A percentile compares a stretch with the other conserved stretches of the same genome.
Conservation (phyloP, 768 basidiomycete genomes). For the Naganishia antarctica region DNA sequence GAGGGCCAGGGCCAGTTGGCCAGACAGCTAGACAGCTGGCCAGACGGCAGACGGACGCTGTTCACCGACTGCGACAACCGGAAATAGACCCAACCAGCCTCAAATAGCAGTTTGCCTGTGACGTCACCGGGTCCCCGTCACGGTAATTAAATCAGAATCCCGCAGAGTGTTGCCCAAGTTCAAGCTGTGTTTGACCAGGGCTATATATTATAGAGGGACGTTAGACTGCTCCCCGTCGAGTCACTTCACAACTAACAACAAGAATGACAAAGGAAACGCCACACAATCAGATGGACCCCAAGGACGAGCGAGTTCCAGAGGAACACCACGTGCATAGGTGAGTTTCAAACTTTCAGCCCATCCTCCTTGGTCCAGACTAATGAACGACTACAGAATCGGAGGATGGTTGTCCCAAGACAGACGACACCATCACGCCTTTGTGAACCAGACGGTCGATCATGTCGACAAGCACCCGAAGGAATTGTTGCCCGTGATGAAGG, state of each 20-base stretch:
- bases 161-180: background rate
- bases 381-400: conserved; percentile 30
- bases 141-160: no score
- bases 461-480: conserved; percentile 44
- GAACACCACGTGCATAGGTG: conserved; percentile 41
- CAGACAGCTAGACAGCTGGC: no score
- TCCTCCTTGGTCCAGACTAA: background rate
- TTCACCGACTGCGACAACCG: no score
- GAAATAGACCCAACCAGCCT: no score
- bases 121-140: no score
- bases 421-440: conserved; percentile 45
- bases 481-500: conserved; percentile 43
- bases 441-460: conserved; percentile 40
- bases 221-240: background rate
- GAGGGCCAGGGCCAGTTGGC: no score
- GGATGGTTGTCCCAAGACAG: conserved; percentile 46
- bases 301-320: conserved; percentile 35
- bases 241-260: background rate
- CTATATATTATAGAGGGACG: no score
- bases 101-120: no score
- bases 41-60: no score
- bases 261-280: background rate
- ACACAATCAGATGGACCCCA: conserved; percentile 26
- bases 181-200: no score
- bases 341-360: conserved; percentile 27